Conservation (phyloP, 2,329 filamentous ascomycete genomes). For the Saccharata proteae region DNA sequence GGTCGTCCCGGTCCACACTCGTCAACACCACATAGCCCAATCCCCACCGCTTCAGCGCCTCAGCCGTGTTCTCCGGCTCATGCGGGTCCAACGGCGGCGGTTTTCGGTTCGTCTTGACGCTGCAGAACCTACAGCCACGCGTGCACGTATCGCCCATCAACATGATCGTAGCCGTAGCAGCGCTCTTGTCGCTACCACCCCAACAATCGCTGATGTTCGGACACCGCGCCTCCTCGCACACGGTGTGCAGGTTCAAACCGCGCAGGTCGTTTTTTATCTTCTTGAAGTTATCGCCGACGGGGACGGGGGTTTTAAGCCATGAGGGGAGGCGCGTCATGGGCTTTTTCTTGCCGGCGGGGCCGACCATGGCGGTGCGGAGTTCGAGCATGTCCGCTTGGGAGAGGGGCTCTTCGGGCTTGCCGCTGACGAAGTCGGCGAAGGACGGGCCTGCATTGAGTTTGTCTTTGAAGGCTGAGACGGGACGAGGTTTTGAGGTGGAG, state of each 20-base stretch:
- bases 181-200: slow-evolving; percentile 78
- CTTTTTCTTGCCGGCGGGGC: slow-evolving; percentile 50
- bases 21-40: slow-evolving; percentile 93
- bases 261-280: slow-evolving; percentile 89
- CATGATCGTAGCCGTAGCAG: slow-evolving; percentile 97
- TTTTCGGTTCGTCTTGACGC: slow-evolving; percentile 73
- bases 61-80: slow-evolving; percentile 92
- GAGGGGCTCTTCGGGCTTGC: slow-evolving; percentile 25
- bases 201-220: slow-evolving; percentile 98
- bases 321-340: slow-evolving; percentile 65
- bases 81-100: slow-evolving; percentile 81
- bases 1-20: slow-evolving; percentile 83
- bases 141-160: slow-evolving; percentile 98
- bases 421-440: slow-evolving; percentile 50
- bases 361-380: slow-evolving; percentile 49
- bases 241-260: slow-evolving; percentile 81
- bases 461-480: slow-evolving; percentile 46
- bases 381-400: slow-evolving; percentile 43
- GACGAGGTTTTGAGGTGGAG: slow-evolving; percentile 23
- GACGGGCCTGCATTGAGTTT: slow-evolving; percentile 53
- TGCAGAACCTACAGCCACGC: slow-evolving; percentile 90
- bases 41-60: slow-evolving; percentile 85
- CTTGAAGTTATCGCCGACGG: slow-evolving; percentile 75
- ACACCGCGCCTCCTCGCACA: slow-evolving; percentile 94
- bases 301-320: slow-evolving; percentile 96